Conservation (phyloP, 306 rosid species). For the Lotus japonicus region DNA sequence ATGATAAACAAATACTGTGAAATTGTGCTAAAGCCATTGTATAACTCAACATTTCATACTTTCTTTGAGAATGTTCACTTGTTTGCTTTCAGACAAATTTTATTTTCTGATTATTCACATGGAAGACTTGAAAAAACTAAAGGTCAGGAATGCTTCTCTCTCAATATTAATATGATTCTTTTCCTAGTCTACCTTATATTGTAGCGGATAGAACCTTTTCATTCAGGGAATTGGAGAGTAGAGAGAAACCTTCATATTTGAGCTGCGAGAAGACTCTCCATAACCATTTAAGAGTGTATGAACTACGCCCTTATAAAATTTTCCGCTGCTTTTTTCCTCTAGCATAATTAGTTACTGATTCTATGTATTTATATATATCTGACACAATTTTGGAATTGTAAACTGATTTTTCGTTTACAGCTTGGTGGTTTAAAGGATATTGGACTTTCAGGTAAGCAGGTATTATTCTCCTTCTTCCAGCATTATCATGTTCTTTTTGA, state of each 20-base stretch:
- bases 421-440: constrained; percentile 72
- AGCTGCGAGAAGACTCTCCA: constrained; percentile 70
- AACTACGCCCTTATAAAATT: background rate
- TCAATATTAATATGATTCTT: no score
- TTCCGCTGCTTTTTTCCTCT: background rate
- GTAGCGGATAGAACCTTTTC: no score
- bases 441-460: constrained; percentile 87
- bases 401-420: no score
- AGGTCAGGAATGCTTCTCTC: no score
- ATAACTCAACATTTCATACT: background rate
- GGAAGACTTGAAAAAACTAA: constrained; percentile 64
- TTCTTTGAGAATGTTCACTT: constrained; percentile 5
- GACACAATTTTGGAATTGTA: no score
- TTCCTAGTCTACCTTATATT: no score
- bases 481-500: background rate
- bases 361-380: background rate
- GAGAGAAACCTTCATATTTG: constrained; percentile 62
- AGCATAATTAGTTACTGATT: background rate
- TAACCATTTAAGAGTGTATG: constrained; percentile 81
- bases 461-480: constrained; percentile 14
- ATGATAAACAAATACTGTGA: no score
- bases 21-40: background rate
- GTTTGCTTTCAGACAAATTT: background rate
- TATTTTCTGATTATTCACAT: constrained; percentile 25
- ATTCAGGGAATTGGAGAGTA: constrained; percentile 99